phyloP scores from a whole-genome alignment of 2,329 filamentous ascomycete species.

The Didymella segeticola region DNA sequence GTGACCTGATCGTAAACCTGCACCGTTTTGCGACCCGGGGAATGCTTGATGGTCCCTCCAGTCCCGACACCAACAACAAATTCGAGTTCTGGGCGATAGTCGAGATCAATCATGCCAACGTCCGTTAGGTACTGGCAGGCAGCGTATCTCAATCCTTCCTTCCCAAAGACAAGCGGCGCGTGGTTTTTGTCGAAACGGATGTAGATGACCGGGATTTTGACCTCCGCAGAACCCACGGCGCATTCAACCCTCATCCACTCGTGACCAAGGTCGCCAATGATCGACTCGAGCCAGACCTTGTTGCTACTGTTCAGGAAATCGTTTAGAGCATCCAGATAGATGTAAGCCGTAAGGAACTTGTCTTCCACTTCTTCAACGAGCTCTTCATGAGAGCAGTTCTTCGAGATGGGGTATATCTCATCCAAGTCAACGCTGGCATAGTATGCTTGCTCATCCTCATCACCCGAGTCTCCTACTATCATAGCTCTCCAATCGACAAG shows the following conservation, averaged over 20 bases:
- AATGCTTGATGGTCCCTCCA: background rate
- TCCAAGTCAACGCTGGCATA: background rate
- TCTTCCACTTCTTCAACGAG: background rate
- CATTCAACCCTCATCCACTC: background rate
- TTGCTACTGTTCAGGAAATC: background rate
- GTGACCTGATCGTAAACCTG: background rate
- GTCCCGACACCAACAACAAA: background rate
- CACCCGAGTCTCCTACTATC: background rate
- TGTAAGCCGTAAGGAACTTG: background rate
- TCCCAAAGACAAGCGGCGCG: background rate
- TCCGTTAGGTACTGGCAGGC: background rate
- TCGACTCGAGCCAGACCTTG: background rate
- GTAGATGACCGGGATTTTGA: background rate
- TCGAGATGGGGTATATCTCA: background rate
- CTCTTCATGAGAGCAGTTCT: background rate
- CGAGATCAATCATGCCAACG: background rate
- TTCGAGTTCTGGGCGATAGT: background rate
- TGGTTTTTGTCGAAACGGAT: background rate
- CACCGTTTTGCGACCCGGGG: background rate
- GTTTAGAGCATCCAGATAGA: background rate
- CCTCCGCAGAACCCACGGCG: background rate
- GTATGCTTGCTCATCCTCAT: background rate
- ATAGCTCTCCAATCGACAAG: background rate
- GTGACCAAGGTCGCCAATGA: background rate
- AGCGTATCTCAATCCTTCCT: background rate